These are phyloP conservation scores for Mycosphaerella sp. DNA, from an alignment of 2,329 filamentous ascomycete species.

Conservation along the genomic window DNA sequence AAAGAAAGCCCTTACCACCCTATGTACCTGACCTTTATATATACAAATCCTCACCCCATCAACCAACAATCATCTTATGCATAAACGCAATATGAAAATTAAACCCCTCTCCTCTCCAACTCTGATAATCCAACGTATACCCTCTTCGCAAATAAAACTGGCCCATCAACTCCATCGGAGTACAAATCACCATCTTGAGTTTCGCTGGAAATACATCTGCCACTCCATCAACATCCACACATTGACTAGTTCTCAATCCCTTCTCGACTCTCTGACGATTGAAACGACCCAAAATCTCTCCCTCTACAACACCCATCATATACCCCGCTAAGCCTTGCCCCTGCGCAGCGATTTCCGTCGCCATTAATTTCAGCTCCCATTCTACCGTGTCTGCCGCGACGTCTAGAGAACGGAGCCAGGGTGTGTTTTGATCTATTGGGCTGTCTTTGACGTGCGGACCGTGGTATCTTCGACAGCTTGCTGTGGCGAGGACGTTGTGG, in stretches of 20 bases:
- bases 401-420: conserved; percentile 9
- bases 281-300: conserved; percentile 6
- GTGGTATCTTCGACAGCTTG: conserved; percentile 13
- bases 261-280: neutral
- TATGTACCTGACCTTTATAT: too few species aligned
- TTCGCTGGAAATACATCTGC: neutral
- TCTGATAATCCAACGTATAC: conserved; percentile 15
- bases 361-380: conserved; percentile 20
- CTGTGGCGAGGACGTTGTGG: conserved; percentile 14
- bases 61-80: conserved; percentile 8
- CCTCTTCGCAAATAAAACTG: conserved; percentile 16
- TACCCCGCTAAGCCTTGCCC: conserved; percentile 13
- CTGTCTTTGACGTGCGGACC: conserved; percentile 8
- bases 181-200: conserved; percentile 15
- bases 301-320: conserved; percentile 14
- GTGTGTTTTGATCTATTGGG: neutral
- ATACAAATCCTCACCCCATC: too few species aligned
- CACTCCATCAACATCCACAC: neutral
- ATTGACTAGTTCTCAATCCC: neutral
- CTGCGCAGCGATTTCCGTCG: conserved; percentile 7
- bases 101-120: conserved; percentile 13
- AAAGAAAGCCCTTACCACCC: too few species aligned
- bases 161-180: conserved; percentile 13
- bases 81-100: conserved; percentile 17
- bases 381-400: conserved; percentile 14